phyloP scores from a whole-genome alignment of 2,329 filamentous ascomycete species.

The Aureobasidium sp. region DNA sequence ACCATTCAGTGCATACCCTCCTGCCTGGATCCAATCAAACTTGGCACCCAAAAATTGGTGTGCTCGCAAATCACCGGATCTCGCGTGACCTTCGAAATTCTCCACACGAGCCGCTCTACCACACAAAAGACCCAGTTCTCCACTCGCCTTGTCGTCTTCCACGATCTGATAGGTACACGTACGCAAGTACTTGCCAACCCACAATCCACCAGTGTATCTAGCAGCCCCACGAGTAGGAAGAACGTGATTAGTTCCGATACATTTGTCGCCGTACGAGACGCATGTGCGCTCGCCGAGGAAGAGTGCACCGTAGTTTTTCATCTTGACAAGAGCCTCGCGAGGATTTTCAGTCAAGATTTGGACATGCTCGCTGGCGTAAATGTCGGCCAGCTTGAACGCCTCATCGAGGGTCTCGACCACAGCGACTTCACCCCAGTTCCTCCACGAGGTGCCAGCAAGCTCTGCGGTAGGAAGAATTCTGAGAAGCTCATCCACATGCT shows the following conservation, averaged over 20 bases:
- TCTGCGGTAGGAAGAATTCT: constrained; percentile 37
- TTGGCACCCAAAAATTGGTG: constrained; percentile 37
- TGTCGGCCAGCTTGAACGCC: constrained; percentile 39
- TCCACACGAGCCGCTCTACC: constrained; percentile 44
- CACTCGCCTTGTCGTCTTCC: constrained; percentile 36
- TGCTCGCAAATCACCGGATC: constrained; percentile 45
- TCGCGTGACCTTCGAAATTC: constrained; percentile 48
- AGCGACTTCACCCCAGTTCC: constrained; percentile 40
- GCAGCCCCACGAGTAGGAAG: constrained; percentile 44
- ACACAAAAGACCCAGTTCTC: constrained; percentile 43
- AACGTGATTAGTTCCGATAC: constrained; percentile 50
- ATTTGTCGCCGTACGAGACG: constrained; percentile 49
- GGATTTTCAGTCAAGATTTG: constrained; percentile 44
- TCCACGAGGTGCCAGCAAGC: constrained; percentile 41
- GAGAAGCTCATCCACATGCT: constrained; percentile 33
- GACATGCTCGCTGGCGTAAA: constrained; percentile 46
- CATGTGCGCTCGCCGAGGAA: constrained; percentile 48
- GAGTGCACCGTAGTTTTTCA: constrained; percentile 45
- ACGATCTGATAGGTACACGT: constrained; percentile 51
- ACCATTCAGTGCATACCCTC: background rate
- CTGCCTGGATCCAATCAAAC: constrained; percentile 34
- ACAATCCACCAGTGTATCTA: constrained; percentile 46
- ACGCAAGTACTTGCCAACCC: constrained; percentile 49
- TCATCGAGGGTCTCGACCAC: constrained; percentile 39
- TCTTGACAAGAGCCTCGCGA: constrained; percentile 43